Evolutionary conservation across 2,329 filamentous ascomycete species (phyloP).

Genomic region (Dothideomycetes sp.): DNA sequence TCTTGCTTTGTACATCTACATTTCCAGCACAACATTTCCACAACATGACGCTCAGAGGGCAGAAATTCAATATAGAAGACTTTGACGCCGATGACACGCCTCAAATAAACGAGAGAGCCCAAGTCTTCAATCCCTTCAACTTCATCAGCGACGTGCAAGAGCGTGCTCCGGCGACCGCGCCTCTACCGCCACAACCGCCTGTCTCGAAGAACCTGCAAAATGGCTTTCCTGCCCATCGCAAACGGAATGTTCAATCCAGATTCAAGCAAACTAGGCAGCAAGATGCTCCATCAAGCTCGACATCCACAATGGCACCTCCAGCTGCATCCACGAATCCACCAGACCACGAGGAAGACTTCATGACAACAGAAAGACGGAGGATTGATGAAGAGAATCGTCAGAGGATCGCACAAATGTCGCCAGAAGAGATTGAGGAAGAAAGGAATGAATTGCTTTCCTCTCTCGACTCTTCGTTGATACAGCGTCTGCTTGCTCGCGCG

Average conservation of each 20-base stretch:
- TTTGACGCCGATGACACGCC: conserved; percentile 34
- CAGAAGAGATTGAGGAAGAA: conserved; percentile 71
- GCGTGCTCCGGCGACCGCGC: conserved; percentile 45
- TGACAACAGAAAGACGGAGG: conserved; percentile 43
- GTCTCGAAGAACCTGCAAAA: conserved; percentile 49
- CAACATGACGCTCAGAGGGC: conserved; percentile 39
- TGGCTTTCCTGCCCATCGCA: conserved; percentile 86
- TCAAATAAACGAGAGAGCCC: conserved; percentile 9
- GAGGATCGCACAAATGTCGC: conserved; percentile 67
- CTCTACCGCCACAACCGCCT: conserved; percentile 46
- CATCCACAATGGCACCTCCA: conserved; percentile 1
- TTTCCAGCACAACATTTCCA: no score
- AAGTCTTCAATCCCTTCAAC: conserved; percentile 20
- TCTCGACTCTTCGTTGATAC: conserved; percentile 65
- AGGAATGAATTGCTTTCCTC: conserved; percentile 70
- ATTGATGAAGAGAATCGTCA: conserved; percentile 79
- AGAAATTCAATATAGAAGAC: conserved; percentile 51
- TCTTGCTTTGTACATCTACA: no score
- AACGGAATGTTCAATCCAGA: conserved; percentile 60
- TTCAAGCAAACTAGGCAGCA: conserved; percentile 55
- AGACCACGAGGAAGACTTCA: conserved; percentile 10
- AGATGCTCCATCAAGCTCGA: neutral
- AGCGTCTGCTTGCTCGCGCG: conserved; percentile 66
- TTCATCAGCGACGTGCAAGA: conserved; percentile 73
- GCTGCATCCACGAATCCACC: neutral